These are phyloP conservation scores for Perkinsus chesapeaki DNA, from an alignment of 169 alveolate species.

Conservation along the genomic window DNA sequence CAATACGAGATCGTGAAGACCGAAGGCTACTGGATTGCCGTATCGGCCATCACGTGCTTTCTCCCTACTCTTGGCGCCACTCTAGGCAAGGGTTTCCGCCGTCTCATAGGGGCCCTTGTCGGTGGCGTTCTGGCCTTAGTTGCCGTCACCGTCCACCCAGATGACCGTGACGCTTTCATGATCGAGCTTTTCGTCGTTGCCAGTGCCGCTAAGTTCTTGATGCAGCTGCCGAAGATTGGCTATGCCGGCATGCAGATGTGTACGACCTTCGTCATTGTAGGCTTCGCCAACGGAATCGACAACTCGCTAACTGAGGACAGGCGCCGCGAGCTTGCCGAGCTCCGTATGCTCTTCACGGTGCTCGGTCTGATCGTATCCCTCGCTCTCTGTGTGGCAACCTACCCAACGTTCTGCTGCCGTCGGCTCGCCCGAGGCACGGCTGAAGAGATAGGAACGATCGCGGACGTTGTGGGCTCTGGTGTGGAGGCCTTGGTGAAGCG, in stretches of 20 bases:
- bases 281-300: neutral
- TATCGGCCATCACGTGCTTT: neutral
- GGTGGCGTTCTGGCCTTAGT: neutral
- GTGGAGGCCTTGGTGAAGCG: neutral
- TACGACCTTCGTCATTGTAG: neutral
- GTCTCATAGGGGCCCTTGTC: neutral
- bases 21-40: neutral
- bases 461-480: neutral
- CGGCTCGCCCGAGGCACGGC: neutral
- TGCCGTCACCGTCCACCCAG: neutral
- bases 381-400: neutral
- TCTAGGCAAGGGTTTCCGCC: neutral
- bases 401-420: neutral
- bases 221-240: neutral
- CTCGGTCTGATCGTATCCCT: neutral
- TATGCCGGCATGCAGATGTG: slow-evolving; percentile 2
- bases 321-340: neutral
- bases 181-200: neutral
- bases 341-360: neutral
- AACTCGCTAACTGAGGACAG: neutral
- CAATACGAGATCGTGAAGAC: neutral
- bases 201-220: neutral
- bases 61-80: neutral
- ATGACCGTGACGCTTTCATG: neutral
- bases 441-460: neutral